A percentile compares a stretch with the other conserved stretches of the same genome.
Conservation (phyloP, 2,329 filamentous ascomycete genomes). For the Exophiala sideris region DNA sequence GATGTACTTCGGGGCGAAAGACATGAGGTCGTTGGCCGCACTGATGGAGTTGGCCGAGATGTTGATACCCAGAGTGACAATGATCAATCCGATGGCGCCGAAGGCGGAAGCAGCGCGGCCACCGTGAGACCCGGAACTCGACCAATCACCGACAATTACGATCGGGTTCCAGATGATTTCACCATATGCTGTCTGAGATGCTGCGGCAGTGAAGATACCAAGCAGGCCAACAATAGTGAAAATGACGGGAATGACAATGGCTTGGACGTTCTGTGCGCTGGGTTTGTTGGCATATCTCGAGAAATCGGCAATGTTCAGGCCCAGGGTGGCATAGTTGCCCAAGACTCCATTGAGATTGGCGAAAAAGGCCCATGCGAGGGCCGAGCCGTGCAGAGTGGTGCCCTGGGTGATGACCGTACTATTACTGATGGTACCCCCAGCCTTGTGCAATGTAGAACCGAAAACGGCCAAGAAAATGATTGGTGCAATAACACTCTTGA, state of each 20-base stretch:
- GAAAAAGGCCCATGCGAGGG: conserved; percentile 25
- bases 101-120: conserved; percentile 47
- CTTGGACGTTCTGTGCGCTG: conserved; percentile 26
- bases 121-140: conserved; percentile 15
- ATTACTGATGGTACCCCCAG: conserved; percentile 24
- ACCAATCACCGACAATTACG: conserved; percentile 20
- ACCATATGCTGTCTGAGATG: conserved; percentile 19
- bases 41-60: conserved; percentile 53
- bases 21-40: conserved; percentile 56
- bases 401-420: conserved; percentile 22
- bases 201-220: conserved; percentile 25
- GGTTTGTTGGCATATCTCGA: conserved; percentile 26
- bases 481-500: conserved; percentile 25
- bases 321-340: conserved; percentile 26
- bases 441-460: conserved; percentile 19
- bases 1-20: conserved; percentile 53
- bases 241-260: conserved; percentile 23
- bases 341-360: conserved; percentile 25
- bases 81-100: conserved; percentile 48
- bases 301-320: conserved; percentile 27
- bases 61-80: conserved; percentile 49
- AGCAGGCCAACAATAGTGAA: conserved; percentile 25
- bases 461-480: conserved; percentile 26
- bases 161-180: conserved; percentile 24
- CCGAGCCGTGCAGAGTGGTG: conserved; percentile 16